These are phyloP conservation scores for Tricholomella constricta DNA, from an alignment of 768 basidiomycete species.

Conservation along the genomic window DNA sequence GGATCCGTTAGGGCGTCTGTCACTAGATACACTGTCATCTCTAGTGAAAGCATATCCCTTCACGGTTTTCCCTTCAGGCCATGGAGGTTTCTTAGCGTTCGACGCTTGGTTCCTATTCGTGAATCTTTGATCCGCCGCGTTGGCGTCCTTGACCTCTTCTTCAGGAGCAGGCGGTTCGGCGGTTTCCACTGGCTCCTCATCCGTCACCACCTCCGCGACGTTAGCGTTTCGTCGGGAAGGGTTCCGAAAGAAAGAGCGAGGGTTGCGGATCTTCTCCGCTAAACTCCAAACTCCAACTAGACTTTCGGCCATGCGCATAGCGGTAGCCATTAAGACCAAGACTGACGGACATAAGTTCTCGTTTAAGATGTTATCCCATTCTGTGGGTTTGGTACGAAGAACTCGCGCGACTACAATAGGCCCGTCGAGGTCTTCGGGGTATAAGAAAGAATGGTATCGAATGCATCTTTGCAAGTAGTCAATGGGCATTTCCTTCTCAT, in stretches of 20 bases:
- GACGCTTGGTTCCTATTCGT: background rate
- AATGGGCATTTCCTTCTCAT: background rate
- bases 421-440: background rate
- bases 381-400: background rate
- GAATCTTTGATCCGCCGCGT: too few relatives aligned
- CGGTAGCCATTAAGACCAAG: background rate
- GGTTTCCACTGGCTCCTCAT: background rate
- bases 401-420: background rate
- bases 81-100: background rate
- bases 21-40: background rate
- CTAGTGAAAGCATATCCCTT: background rate
- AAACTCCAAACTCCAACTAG: background rate
- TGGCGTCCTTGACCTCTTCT: background rate
- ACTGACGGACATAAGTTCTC: background rate
- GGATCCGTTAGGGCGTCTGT: too few relatives aligned
- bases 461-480: background rate
- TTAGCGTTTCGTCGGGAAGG: too few relatives aligned
- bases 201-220: too few relatives aligned
- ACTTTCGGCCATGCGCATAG: background rate
- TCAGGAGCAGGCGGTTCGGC: too few relatives aligned
- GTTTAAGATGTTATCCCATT: background rate
- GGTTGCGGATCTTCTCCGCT: too few relatives aligned
- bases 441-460: background rate
- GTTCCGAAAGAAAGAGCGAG: too few relatives aligned
- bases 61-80: background rate